These are phyloP conservation scores for Sporothrix variecibatus DNA, from an alignment of 2,329 filamentous ascomycete genomes.

Conservation along the genomic window DNA sequence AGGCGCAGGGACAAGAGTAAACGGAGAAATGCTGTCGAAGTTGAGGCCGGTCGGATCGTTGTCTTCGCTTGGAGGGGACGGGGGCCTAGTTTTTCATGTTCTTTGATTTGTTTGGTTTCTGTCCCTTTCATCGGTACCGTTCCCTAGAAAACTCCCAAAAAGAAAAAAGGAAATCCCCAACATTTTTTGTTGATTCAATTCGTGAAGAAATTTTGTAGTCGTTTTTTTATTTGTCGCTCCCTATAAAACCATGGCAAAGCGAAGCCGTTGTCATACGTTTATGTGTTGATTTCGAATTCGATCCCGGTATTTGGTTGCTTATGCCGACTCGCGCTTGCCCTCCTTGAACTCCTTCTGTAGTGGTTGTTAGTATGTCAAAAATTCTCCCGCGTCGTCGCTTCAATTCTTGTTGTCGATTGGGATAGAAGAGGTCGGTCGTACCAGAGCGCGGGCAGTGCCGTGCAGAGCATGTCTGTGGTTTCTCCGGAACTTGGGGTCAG, in stretches of 20 bases:
- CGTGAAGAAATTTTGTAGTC: constrained; percentile 3
- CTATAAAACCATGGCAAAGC: not conserved
- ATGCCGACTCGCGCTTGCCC: constrained; percentile 53
- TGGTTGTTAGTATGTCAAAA: constrained; percentile 34
- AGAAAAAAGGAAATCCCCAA: constrained; percentile 19
- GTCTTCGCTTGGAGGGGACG: not conserved
- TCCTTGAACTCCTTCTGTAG: constrained; percentile 94
- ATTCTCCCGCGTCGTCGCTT: not conserved
- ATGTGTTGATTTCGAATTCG: constrained; percentile 1
- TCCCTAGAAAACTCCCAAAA: constrained; percentile 28
- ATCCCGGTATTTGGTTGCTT: constrained; percentile 26
- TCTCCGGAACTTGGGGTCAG: constrained; percentile 99
- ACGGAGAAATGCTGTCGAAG: not conserved
- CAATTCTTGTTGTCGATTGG: not conserved
- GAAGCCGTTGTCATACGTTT: constrained; percentile 2
- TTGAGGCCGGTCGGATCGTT: not conserved
- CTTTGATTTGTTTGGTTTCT: constrained; percentile 20
- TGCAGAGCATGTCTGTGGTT: constrained; percentile 99
- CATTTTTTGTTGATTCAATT: constrained; percentile 19
- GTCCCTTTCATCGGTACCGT: constrained; percentile 26
- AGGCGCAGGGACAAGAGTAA: not conserved
- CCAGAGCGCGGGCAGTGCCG: constrained; percentile 96
- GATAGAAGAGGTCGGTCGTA: constrained; percentile 48
- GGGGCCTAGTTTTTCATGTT: constrained; percentile 9
- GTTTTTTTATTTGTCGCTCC: constrained; percentile 23